Conservation (phyloP, 495 filamentous ascomycete species). For the Pyrenopolyporus hunteri region DNA sequence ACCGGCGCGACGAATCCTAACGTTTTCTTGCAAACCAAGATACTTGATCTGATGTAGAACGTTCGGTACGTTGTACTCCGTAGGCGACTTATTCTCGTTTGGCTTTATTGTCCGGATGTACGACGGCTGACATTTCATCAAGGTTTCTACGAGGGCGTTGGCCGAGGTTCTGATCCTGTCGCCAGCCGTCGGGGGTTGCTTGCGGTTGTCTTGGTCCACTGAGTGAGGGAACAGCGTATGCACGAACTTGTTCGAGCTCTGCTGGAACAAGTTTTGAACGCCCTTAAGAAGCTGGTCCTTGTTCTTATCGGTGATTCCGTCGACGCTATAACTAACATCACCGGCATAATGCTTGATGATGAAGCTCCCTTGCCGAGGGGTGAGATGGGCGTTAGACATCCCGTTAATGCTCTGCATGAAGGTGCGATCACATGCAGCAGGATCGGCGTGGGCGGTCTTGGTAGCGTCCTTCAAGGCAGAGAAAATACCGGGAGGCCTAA, state of each 20-base stretch:
- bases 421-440: slow-evolving; percentile 90
- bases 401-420: slow-evolving; percentile 92
- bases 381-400: slow-evolving; percentile 89
- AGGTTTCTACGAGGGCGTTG: slow-evolving; percentile 90
- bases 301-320: slow-evolving; percentile 99
- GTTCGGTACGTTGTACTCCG: slow-evolving; percentile 88
- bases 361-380: slow-evolving; percentile 91
- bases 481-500: slow-evolving; percentile 90
- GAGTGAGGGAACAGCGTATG: slow-evolving; percentile 89
- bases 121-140: slow-evolving; percentile 96
- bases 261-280: slow-evolving; percentile 82
- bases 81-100: slow-evolving; percentile 95
- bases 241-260: slow-evolving; percentile 82
- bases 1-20: slow-evolving; percentile 93
- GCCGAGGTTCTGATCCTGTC: slow-evolving; percentile 97
- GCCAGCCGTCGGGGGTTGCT: slow-evolving; percentile 90
- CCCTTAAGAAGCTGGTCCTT: slow-evolving; percentile 98
- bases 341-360: slow-evolving; percentile 99
- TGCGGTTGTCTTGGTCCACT: slow-evolving; percentile 94
- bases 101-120: slow-evolving; percentile 99
- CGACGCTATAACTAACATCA: slow-evolving; percentile 93
- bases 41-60: slow-evolving; percentile 99
- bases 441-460: slow-evolving; percentile 94
- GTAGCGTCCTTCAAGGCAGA: slow-evolving; percentile 97
- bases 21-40: slow-evolving; percentile 97